Conservation (phyloP, 176 grass and related monocot genomes). For the Phoenix roebelenii region DNA sequence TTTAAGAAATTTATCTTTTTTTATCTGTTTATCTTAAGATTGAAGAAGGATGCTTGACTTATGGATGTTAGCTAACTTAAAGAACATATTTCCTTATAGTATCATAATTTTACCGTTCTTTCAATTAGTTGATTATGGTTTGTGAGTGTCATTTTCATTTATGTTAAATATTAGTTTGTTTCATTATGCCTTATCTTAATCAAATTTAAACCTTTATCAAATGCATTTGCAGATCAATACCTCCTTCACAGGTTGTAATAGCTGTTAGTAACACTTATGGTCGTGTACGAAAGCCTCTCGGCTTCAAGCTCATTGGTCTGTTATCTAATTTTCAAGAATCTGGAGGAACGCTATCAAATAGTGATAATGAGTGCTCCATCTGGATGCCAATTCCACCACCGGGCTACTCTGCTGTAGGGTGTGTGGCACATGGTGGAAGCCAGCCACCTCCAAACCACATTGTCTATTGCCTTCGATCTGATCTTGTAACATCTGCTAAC, state of each 20-base stretch:
- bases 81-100: no score
- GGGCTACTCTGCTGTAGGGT: conserved; percentile 83
- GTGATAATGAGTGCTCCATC: conserved; percentile 67
- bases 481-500: conserved; percentile 63
- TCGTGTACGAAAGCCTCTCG: conserved; percentile 85
- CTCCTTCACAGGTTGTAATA: conserved; percentile 91
- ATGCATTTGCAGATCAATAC: conserved; percentile 50
- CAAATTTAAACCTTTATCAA: conserved; percentile 19
- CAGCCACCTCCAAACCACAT: conserved; percentile 76
- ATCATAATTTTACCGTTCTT: no score
- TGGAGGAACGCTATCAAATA: conserved; percentile 12
- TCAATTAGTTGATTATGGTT: no score
- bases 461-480: conserved; percentile 80
- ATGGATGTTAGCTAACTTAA: no score
- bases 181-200: conserved; percentile 5
- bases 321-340: conserved; percentile 38
- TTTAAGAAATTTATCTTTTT: no score
- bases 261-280: conserved; percentile 90
- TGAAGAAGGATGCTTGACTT: no score
- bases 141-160: no score
- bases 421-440: conserved; percentile 63
- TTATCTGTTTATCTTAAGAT: no score
- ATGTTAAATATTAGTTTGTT: no score
- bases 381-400: conserved; percentile 77
- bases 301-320: conserved; percentile 63